These are phyloP conservation scores for Mrakia gelida DNA, from an alignment of 768 basidiomycete genomes.

Conservation along the genomic window DNA sequence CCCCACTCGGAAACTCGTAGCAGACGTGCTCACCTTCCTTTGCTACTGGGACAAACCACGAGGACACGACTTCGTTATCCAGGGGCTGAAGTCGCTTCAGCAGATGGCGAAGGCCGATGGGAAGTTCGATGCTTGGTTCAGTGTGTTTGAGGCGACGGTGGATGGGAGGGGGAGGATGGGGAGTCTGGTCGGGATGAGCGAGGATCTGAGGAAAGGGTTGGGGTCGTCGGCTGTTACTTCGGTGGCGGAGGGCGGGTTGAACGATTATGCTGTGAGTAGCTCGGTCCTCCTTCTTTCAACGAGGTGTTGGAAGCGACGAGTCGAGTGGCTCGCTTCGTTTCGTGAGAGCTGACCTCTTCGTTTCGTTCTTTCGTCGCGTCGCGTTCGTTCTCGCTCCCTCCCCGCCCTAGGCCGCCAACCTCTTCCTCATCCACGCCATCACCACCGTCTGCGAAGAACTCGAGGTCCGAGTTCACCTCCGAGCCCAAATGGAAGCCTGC, in stretches of 20 bases:
- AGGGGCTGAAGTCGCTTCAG: constrained; percentile 57
- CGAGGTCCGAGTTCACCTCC: constrained; percentile 78
- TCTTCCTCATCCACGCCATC: constrained; percentile 67
- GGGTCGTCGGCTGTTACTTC: constrained; percentile 22
- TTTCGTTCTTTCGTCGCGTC: constrained; percentile 21
- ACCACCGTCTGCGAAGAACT: constrained; percentile 60
- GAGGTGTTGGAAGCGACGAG: background rate
- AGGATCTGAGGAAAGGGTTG: constrained; percentile 61
- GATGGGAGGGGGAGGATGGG: constrained; percentile 91
- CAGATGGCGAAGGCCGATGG: constrained; percentile 34
- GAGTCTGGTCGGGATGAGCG: constrained; percentile 88
- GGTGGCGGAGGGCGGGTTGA: constrained; percentile 49
- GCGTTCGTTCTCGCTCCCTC: constrained; percentile 1
- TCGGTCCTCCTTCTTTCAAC: background rate
- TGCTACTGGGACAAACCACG: constrained; percentile 59
- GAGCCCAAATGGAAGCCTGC: constrained; percentile 81
- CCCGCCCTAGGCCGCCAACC: constrained; percentile 57
- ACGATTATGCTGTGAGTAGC: constrained; percentile 75
- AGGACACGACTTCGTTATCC: constrained; percentile 63
- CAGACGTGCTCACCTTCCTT: constrained; percentile 69
- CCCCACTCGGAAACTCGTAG: constrained; percentile 67
- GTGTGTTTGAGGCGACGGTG: constrained; percentile 67
- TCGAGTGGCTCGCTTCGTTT: too few species aligned
- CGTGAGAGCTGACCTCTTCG: background rate
- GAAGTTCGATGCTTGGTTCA: constrained; percentile 82